phyloP scores from a whole-genome alignment of 257 asterid species.

The Salvia rosmarinus region DNA sequence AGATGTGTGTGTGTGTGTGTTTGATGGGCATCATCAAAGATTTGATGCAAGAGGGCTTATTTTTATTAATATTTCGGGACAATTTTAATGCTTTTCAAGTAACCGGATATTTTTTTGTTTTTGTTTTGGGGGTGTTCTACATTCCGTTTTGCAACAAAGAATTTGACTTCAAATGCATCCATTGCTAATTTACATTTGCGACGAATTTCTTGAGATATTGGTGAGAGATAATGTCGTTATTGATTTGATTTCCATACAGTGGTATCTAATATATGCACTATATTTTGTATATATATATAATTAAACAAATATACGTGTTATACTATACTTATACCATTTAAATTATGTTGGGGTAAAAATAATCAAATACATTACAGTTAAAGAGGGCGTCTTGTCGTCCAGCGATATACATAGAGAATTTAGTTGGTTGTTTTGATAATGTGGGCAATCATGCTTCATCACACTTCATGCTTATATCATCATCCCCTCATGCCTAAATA shows the following conservation, averaged over 20 bases:
- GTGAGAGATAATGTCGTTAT: too few species aligned
- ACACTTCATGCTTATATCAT: slow-evolving; percentile 54
- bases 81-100: slow-evolving; percentile 42
- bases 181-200: too few species aligned
- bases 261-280: too few species aligned
- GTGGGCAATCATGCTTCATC: slow-evolving; percentile 27
- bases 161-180: too few species aligned
- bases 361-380: not conserved
- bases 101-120: slow-evolving; percentile 39
- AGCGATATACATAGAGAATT: not conserved
- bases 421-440: slow-evolving; percentile 14
- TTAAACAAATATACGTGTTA: too few species aligned
- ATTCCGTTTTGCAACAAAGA: too few species aligned
- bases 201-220: too few species aligned
- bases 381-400: not conserved
- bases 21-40: slow-evolving; percentile 39
- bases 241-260: too few species aligned
- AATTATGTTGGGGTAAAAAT: too few species aligned
- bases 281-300: too few species aligned
- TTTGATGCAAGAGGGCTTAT: not conserved
- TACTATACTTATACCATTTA: too few species aligned
- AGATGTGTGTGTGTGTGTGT: slow-evolving; percentile 37
- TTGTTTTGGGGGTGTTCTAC: too few species aligned
- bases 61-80: not conserved
- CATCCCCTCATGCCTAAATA: slow-evolving; percentile 35